Evolutionary conservation across 2,329 filamentous ascomycete genomes (phyloP), one percentile per base, ranked within the genome.

Genomic region (Aschersonia sp.): DNA sequence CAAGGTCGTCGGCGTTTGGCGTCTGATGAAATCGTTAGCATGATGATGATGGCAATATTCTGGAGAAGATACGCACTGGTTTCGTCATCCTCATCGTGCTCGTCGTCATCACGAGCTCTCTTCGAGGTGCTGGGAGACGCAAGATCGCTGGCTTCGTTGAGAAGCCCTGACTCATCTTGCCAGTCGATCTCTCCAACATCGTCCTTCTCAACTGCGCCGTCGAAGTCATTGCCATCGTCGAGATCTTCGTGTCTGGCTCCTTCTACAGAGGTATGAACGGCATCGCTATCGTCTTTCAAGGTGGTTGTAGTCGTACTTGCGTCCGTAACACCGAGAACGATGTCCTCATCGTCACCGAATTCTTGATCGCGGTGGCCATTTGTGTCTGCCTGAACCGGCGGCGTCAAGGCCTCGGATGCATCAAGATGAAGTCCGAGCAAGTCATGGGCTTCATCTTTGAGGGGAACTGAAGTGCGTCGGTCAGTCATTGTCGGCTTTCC

Each of bases 201-300:
- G 31, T 48, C 48, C 30, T 48, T 35, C 12, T 44, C 43, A 39
- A 37, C 41, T 42, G 42, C 30, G 14, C 43, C 44, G 4, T 33
- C 44, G 5, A 32, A 8, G 6, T 37, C n/a, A 32, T 39, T 12
- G 30, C 43, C 46, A 10, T 48, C 42, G 30, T 30, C 14, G 30
- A n/a, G 22, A 50, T 14, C 5, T 31, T 41, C 5, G 14, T 42
- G 9, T 35, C 7, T 22, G 22, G 22, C 22, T 22, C 22, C 22
- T 31, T 41, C 46, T 37, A 11, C 45, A 37, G 42, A 37, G 10
- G 32, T 46, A 30, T 33, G 35, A 47, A 30, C 58, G 63, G 60
- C 60, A 52, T 63, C 58, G 50, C 61, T 60, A 49, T 62, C 61
- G 55, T 62, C 63, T 49, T 54, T 45, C 12, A 45, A 7, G 10